Base-by-base conservation (phyloP, 139 green algal species). In the Picochlorum sp. region DNA sequence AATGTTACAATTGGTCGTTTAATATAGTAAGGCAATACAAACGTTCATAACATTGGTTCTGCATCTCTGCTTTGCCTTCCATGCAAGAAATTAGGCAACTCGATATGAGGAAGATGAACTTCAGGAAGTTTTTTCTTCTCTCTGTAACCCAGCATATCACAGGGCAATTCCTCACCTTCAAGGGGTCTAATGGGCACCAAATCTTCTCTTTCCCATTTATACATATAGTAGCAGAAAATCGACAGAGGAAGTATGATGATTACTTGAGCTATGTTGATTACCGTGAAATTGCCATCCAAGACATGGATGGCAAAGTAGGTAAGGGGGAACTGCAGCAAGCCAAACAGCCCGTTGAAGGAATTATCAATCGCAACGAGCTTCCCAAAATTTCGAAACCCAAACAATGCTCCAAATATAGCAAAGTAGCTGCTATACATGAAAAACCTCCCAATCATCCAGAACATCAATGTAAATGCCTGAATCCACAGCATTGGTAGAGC, bases 401-500 rank as follows among this genome's bases (percentile, higher is more conserved):
- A 85, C 6, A 85, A 64, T 8, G 69, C 75, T 11, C 79, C 79
- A 49, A 85, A 85, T 54, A 85, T 85, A 57, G 79, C 65, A 68
- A 77, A 85, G 52, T 85, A 85, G 34, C 66, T 77, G 63, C 70
- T 74, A 61, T 85, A 85, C 67, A 85, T 73, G 61, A 85, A 82
- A 69, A 80, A 85, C 30, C 79, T 75, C 3, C 49, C 62, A 2
- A 67, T 20, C 47, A 72, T 76, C 79, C 79, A 85, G 2, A 77
- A 44, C 4, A 80, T 49, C 18, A 85, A 63, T 13, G 77, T 84
- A 8, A 85, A 45, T 6, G 68, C 66, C 58, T 85, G 73, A 3
- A 85, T 41, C 6, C 55, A 47, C 2, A 85, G 66, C 16, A 18
- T 49, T 15, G 79, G 79, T 3, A 84, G 64, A 20, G 79, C 76